Percentiles rank a stretch among this genome's conserved stretches.
These are phyloP conservation scores for Podaxis carcinomalis DNA, from an alignment of 768 basidiomycete genomes.

Conservation along the genomic window DNA sequence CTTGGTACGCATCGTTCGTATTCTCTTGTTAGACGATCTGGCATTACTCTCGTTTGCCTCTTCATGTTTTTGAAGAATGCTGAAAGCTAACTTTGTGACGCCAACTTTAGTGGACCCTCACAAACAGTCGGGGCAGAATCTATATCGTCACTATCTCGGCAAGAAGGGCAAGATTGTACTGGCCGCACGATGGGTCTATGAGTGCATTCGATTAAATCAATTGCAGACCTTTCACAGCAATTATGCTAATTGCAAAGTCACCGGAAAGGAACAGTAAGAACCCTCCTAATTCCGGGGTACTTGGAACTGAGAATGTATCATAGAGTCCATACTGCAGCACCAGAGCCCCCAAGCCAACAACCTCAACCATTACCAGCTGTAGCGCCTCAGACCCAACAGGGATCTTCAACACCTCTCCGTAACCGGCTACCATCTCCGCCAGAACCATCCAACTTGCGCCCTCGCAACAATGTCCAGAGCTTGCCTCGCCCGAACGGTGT, in stretches of 20 bases:
- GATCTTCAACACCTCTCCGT: not conserved
- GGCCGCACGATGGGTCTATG: constrained; percentile 68
- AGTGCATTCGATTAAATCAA: constrained; percentile 65
- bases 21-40: not conserved
- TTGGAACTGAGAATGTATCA: not conserved
- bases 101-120: constrained; percentile 63
- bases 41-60: not conserved
- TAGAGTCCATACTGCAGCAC: not conserved
- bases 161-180: constrained; percentile 82
- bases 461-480: not conserved
- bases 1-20: constrained; percentile 48
- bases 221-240: constrained; percentile 73
- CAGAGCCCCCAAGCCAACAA: constrained; percentile 1
- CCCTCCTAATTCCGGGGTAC: not conserved
- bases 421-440: constrained; percentile 1
- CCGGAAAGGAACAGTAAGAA: constrained; percentile 62
- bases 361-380: constrained; percentile 7
- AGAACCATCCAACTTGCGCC: not conserved
- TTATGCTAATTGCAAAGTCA: constrained; percentile 81
- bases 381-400: constrained; percentile 12
- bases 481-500: constrained; percentile 2
- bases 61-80: not conserved
- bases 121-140: constrained; percentile 74
- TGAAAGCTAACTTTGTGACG: not conserved
- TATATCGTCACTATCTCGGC: constrained; percentile 73